Evolutionary conservation across 2,329 filamentous ascomycete genomes (phyloP), one percentile per base, ranked within the genome.

Genomic region (Phaeosphaeriaceae sp.): DNA sequence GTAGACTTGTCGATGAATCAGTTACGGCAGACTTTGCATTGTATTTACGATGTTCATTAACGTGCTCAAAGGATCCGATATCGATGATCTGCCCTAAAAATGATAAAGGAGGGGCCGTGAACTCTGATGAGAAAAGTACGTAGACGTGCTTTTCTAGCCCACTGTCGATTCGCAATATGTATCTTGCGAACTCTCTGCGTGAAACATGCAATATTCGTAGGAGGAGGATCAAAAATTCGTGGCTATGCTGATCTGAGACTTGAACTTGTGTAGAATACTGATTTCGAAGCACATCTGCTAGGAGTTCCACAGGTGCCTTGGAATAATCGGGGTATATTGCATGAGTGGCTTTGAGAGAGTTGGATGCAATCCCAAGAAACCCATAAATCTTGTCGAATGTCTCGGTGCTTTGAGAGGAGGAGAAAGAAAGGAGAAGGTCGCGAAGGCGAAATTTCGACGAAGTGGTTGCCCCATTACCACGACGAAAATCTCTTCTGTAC

Each of bases 281-380:
- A 18, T 58, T 56, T 4, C 42, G 47, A 36, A 58, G 49, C 3
- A 58, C 55, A 15, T 53, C 55, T 3, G 56, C 52, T 11, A 58
- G 50, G 1, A 58, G 45, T n/a, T 56, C 55, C 1, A 48, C 49
- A 0, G 42, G 43, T n/a, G 42, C 7, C 18, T 51, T 56, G 17
- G 41, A 46, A 21, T 58, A 58, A 20, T 58, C 52, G 3, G 55
- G 55, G 7, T 38, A 35, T n/a, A 58, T 58, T 28, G 18, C 33
- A 7, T 52, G 40, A 23, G 46, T 40, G 13, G 17, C 18, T 23
- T 16, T 23, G 13, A 39, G 46, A 5, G 44, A 44, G 28, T 34
- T 44, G 9, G 49, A 48, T 12, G 56, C 56, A 6, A 59, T 50
- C 1, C 54, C 56, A 0, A 59, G 42, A 9, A 59, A 57, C 0